A percentile compares a stretch with the other conserved stretches of the same genome.
These are phyloP conservation scores for Malbranchea zuffiana DNA, from an alignment of 2,329 filamentous ascomycete genomes.

Conservation along the genomic window DNA sequence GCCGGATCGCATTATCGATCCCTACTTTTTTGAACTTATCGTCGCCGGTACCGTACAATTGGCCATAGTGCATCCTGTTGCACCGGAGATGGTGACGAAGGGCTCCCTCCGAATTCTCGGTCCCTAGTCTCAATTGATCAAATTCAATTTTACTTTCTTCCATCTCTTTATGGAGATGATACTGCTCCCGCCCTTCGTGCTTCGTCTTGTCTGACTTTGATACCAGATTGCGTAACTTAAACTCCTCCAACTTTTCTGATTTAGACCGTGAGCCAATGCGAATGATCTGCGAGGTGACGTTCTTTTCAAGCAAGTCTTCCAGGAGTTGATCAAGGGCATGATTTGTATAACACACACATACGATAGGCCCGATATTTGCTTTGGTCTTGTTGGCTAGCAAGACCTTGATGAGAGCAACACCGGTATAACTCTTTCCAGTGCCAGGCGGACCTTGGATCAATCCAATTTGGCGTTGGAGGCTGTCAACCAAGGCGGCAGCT, in stretches of 20 bases:
- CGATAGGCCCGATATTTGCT: constrained; percentile 35
- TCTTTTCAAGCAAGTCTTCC: constrained; percentile 51
- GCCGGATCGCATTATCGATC: no score
- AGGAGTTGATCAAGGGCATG: constrained; percentile 57
- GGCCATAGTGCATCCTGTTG: constrained; percentile 13
- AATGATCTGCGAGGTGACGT: constrained; percentile 45
- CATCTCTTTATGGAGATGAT: constrained; percentile 9
- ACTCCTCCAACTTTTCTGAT: constrained; percentile 39
- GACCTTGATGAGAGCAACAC: constrained; percentile 47
- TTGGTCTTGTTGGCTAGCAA: constrained; percentile 22
- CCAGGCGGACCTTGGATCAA: constrained; percentile 62
- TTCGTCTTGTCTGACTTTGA: constrained; percentile 27
- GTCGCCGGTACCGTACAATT: constrained; percentile 17
- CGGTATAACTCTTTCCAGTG: constrained; percentile 56
- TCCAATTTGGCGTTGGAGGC: constrained; percentile 37
- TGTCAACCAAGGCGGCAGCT: constrained; percentile 20
- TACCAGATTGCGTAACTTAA: constrained; percentile 39
- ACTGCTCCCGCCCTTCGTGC: constrained; percentile 20
- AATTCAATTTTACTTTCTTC: constrained; percentile 14
- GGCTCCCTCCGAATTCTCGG: no score
- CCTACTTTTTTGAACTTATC: constrained; percentile 18
- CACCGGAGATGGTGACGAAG: no score
- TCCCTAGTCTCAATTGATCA: no score
- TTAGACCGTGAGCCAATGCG: constrained; percentile 52
- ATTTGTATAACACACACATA: constrained; percentile 52